Evolutionary conservation across 75 land plant genomes (phyloP), one percentile per base, ranked within the genome.

Genomic region (Pinus taeda): DNA sequence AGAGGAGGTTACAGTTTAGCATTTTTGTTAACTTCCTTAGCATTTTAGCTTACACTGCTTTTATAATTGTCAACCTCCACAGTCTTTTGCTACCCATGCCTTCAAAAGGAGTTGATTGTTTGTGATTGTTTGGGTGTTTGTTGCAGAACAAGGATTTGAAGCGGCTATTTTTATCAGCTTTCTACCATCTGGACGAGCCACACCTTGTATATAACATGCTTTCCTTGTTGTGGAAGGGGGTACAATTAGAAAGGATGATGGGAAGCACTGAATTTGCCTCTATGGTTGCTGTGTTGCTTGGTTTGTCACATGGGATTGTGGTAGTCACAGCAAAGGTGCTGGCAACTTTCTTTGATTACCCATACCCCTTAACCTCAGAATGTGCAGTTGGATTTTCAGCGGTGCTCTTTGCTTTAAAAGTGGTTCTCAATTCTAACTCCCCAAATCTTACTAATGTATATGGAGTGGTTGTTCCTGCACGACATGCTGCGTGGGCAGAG

Each of bases 361-460:
- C 81, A 29, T 73, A 66, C 66, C 62, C 94, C 4, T 84, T 83
- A 55, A 90, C 90, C 84, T 75, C 82, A 0, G 85, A 93, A 57
- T 90, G 84, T 76, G 81, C 94, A 12, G 94, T 84, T 77, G 98
- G 98, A 60, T 93, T 96, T 77, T 96, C 98, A 42, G 94, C 92
- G n/a, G 94, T 96, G 12, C 88, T 96, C 26, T 96, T 96, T 86
- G 97, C 91, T 67, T 79, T 96, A 84, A 96, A 96, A 85, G 97
- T 96, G 45, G 86, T 93, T 56, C 87, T 96, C 15, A 86, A 87
- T 77, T 82, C 90, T 14, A 82, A 83, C 59, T 85, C 93, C 15
- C 80, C 83, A 9, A 76, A 81, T 74, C 84, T 82, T 53, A 80
- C 94, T 11, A 74, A 81, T 59, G 90, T 93, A 4, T 88, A 96